These are phyloP conservation scores for Coix lacrymajobi DNA, from an alignment of 176 grass and related monocot species.

Conservation along the genomic window DNA sequence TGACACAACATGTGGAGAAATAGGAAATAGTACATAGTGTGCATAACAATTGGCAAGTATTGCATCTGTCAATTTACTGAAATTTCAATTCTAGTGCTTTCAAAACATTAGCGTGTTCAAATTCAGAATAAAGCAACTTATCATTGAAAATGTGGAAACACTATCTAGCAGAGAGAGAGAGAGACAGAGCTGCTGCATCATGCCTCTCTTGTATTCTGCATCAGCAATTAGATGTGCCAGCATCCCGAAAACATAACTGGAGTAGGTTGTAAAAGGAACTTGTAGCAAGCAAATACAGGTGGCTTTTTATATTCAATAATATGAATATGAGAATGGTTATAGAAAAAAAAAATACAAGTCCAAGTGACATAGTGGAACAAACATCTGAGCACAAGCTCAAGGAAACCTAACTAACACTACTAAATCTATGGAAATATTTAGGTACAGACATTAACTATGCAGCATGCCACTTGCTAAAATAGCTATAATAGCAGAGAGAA, in stretches of 20 bases:
- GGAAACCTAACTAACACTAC: neutral
- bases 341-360: neutral
- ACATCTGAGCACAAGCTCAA: slow-evolving; percentile 1
- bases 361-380: slow-evolving; percentile 2
- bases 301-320: neutral
- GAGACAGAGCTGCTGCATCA: neutral
- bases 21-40: too few species aligned
- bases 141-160: neutral
- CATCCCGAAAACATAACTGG: neutral
- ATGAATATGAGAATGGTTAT: neutral
- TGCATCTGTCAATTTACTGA: neutral
- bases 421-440: neutral
- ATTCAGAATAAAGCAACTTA: neutral
- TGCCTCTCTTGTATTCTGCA: neutral
- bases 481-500: neutral
- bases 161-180: neutral
- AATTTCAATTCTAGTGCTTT: neutral
- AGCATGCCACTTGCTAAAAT: neutral
- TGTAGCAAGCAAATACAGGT: neutral
- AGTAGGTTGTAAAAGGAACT: neutral
- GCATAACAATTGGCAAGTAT: neutral
- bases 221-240: neutral
- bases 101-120: neutral
- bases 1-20: neutral
- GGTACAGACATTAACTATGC: neutral